These are phyloP conservation scores for Capsella rubella DNA, from an alignment of 441 rosid species.

Conservation along the genomic window DNA sequence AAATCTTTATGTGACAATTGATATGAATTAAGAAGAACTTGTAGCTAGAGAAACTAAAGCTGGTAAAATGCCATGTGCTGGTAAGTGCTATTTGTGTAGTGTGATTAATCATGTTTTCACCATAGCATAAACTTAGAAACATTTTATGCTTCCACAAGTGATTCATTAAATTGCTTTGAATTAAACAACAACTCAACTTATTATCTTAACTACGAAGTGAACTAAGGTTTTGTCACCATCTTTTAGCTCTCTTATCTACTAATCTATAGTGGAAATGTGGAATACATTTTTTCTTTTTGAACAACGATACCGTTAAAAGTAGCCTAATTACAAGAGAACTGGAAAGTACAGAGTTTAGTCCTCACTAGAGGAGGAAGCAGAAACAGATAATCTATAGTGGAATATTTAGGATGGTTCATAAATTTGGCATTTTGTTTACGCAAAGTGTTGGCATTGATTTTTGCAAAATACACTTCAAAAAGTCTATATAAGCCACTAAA, in stretches of 20 bases:
- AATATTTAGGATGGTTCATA: slow-evolving; percentile 10
- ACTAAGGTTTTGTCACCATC: neutral
- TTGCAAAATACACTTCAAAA: slow-evolving; percentile 31
- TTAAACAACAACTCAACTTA: neutral
- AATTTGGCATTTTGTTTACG: slow-evolving; percentile 5
- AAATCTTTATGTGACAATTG: slow-evolving; percentile 16
- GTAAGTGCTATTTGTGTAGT: neutral
- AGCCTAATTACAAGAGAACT: too few relatives aligned
- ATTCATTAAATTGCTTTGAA: neutral
- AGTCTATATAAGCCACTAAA: slow-evolving; percentile 33
- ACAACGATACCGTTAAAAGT: too few relatives aligned
- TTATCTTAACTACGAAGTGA: neutral
- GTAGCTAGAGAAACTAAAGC: slow-evolving; percentile 6
- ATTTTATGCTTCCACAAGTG: neutral
- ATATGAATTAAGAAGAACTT: neutral
- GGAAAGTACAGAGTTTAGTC: too few relatives aligned
- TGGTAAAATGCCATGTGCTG: neutral
- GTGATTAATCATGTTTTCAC: neutral
- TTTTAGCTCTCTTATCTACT: neutral
- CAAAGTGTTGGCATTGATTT: slow-evolving; percentile 5
- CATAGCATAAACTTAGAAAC: neutral
- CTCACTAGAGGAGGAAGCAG: too few relatives aligned
- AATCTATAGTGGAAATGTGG: too few relatives aligned
- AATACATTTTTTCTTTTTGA: too few relatives aligned
- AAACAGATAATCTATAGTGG: neutral